phyloP scores from a whole-genome alignment of 768 basidiomycete species.

The Mycena crocata region DNA sequence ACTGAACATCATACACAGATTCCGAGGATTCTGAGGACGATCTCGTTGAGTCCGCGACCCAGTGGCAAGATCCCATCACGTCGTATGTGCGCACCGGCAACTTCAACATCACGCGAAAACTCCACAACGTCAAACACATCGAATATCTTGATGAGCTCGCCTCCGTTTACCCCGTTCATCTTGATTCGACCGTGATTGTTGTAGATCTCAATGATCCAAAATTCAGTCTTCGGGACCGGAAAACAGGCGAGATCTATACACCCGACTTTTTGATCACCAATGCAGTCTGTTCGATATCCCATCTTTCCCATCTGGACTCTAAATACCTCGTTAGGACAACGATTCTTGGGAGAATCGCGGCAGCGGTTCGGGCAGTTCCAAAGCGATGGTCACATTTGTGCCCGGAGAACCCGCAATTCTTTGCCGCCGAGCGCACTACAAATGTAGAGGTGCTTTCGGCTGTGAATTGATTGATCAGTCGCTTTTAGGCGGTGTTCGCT shows the following conservation, averaged over 20 bases:
- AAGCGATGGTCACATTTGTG: background rate
- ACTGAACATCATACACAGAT: too few species aligned
- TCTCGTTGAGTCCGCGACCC: background rate
- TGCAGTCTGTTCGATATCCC: background rate
- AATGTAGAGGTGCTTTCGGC: background rate
- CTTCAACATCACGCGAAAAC: background rate
- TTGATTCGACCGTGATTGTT: background rate
- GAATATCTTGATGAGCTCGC: background rate
- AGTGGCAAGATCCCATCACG: background rate
- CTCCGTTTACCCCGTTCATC: background rate
- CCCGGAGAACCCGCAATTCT: background rate
- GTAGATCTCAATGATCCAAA: background rate
- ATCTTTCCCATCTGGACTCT: background rate
- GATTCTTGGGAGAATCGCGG: background rate
- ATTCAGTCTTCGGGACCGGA: background rate
- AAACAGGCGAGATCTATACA: background rate
- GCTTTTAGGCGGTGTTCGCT: background rate
- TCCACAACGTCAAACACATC: background rate
- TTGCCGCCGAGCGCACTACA: background rate
- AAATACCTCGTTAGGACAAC: constrained; percentile 7
- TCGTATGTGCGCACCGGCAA: background rate
- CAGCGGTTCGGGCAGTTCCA: background rate
- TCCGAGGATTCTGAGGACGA: background rate
- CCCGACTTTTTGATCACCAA: background rate
- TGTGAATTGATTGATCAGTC: background rate